Evolutionary conservation across 2,329 filamentous ascomycete genomes (phyloP), one percentile per base, ranked within the genome.

Genomic region (Byssothecium circinans): DNA sequence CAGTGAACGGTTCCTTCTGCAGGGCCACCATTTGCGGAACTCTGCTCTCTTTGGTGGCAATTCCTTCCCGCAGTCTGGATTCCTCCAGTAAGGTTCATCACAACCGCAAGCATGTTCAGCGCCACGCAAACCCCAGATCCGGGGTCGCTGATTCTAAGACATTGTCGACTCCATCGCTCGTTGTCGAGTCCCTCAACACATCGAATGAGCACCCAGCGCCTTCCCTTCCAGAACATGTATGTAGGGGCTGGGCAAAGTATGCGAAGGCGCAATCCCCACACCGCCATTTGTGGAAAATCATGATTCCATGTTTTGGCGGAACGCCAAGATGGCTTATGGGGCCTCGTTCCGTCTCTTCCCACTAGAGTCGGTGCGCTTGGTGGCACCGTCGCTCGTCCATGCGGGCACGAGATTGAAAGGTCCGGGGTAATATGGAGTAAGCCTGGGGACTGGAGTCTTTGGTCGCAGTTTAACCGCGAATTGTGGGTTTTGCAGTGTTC

Each of bases 221-320:
- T 34, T 35, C 10, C 23, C 36, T 54, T 55, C 52, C 33, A 50
- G 49, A 55, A 57, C 17, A 32, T 29, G n/a, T 10, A 15, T 14
- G 14, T 14, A n/a, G n/a, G n/a, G 22, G 17, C 40, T 44, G n/a
- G 43, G 43, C 49, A 38, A 17, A 12, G 44, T 44, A 10, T 41
- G 43, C 49, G 35, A 17, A 12, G 44, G 48, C 43, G 38, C 23
- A 11, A 17, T 32, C 20, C 1, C 35, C 37, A 32, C 17, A 15
- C 29, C 15, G 29, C 45, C 43, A 60, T 60, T 60, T 47, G 56
- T 56, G 56, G 56, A 48, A 60, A 53, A 56, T 56, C 41, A 29
- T 15, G 19, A 30, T 15, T 14, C 43, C 37, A 17, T 18, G 14
- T 4, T 12, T 14, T 43, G 25, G 42, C 23, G 38, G 14, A 25